Base-by-base conservation (phyloP, 2,329 filamentous ascomycete species). In the Beauveria caledonica region DNA sequence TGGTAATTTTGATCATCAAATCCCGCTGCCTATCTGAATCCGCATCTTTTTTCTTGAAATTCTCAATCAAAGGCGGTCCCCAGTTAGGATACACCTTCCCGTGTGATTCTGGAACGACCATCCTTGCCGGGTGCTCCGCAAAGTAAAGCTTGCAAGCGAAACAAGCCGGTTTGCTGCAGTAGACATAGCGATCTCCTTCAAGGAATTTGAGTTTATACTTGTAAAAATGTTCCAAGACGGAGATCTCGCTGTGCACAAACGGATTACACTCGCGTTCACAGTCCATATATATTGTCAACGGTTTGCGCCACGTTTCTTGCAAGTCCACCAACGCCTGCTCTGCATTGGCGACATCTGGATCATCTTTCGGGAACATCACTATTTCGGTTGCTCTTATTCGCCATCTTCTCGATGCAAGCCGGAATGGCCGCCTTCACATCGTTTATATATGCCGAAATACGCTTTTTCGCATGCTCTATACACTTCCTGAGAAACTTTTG, bases 121-220 rank as follows among this genome's bases (percentile, higher is more conserved):
- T 69, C 3, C 8, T 63, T 3, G 67, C 68, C 0, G 74, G 74
- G 53, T 80, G 77, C 13, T 74, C 54, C 9, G 63, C 66, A 27
- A 80, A 74, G 62, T 80, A 80, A 2, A 77, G 67, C 44, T 69
- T 69, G 65, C 79, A 83, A 55, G 76, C 78, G 61, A 78, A 76
- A 59, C 80, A 83, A 3, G 80, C 75, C 0, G 74, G 73, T 65
- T 83, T 83, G 65, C 79, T 83, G 61, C 75, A 79, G 3, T 74
- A 79, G 13, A 83, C 74, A 63, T 75, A 82, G 3, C 68, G 67
- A 60, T 82, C 78, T 5, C 68, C 58, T 2, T 67, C 69, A 3
- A 70, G 68, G 63, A 78, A 82, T 0, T 17, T 25, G 1, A 74
- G 64, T 0, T 64, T 40, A 0, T 64, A 64, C 5, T 63, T 55